These are phyloP conservation scores for Fusarium xyrophilum DNA, from an alignment of 2,329 filamentous ascomycete species.

Conservation along the genomic window DNA sequence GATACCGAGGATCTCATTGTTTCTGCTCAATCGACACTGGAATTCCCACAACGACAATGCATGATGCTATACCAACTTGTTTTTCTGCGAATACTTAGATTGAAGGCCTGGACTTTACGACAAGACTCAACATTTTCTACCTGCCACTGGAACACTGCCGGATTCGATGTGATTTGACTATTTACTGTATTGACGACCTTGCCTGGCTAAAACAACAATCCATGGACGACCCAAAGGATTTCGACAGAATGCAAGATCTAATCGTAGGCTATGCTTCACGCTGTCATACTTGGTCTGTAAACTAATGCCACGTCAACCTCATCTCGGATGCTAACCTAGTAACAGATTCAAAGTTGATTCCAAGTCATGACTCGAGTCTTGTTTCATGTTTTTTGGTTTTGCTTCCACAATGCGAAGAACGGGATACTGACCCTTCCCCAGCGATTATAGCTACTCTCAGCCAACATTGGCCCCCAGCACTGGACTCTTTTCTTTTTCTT, in stretches of 20 bases:
- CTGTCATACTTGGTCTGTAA: conserved; percentile 43
- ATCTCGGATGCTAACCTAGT: conserved; percentile 36
- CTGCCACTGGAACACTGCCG: conserved; percentile 12
- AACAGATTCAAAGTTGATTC: conserved; percentile 66
- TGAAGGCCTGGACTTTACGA: background rate
- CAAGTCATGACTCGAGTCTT: conserved; percentile 45
- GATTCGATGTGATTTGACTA: conserved; percentile 25
- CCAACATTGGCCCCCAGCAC: conserved; percentile 57
- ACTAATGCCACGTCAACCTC: conserved; percentile 17
- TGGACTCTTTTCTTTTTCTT: conserved; percentile 64
- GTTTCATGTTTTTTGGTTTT: conserved; percentile 40
- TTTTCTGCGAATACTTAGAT: conserved; percentile 28
- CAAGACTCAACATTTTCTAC: background rate
- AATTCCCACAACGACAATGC: conserved; percentile 3
- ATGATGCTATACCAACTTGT: conserved; percentile 36
- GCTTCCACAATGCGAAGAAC: conserved; percentile 53
- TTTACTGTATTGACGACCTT: conserved; percentile 14
- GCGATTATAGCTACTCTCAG: conserved; percentile 64
- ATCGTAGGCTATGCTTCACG: background rate
- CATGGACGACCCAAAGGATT: conserved; percentile 21
- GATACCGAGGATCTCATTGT: conserved; percentile 22
- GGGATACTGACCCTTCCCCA: conserved; percentile 63
- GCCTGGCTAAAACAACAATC: background rate
- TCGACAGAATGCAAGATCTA: conserved; percentile 33
- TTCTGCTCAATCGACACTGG: conserved; percentile 14